phyloP scores from a whole-genome alignment of 2,329 filamentous ascomycete species.

The Sarocladium oryzae region DNA sequence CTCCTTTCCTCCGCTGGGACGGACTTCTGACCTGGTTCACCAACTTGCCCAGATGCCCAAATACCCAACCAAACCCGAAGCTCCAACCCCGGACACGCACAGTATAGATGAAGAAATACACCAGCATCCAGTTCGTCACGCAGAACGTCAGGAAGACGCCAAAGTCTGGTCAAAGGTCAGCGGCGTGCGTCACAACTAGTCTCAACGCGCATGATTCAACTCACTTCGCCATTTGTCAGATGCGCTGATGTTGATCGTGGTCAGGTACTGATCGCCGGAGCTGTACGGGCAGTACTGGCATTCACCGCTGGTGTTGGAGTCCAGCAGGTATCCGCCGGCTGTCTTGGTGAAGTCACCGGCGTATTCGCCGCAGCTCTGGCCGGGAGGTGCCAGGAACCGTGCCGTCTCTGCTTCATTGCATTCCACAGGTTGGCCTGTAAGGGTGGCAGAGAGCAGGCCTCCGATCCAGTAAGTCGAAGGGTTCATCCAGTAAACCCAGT shows the following conservation, averaged over 20 bases:
- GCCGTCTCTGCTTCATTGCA: slow-evolving; percentile 37
- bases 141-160: slow-evolving; percentile 68
- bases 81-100: slow-evolving; percentile 64
- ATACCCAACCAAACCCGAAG: slow-evolving; percentile 59
- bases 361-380: slow-evolving; percentile 59
- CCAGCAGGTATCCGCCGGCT: slow-evolving; percentile 54
- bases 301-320: slow-evolving; percentile 47
- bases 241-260: slow-evolving; percentile 42
- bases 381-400: slow-evolving; percentile 53
- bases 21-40: slow-evolving; percentile 10
- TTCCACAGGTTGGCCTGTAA: slow-evolving; percentile 42
- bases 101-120: slow-evolving; percentile 73
- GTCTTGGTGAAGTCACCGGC: slow-evolving; percentile 51
- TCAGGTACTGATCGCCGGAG: slow-evolving; percentile 54
- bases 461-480: slow-evolving; percentile 67
- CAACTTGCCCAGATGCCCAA: slow-evolving; percentile 22
- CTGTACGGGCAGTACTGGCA: slow-evolving; percentile 67
- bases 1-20: slow-evolving; percentile 10
- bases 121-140: slow-evolving; percentile 62
- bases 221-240: slow-evolving; percentile 60
- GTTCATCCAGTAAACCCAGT: slow-evolving; percentile 66
- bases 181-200: not conserved
- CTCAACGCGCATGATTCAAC: slow-evolving; percentile 9
- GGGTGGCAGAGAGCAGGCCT: slow-evolving; percentile 59
- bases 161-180: slow-evolving; percentile 36